Conservation (phyloP, 2,329 filamentous ascomycete genomes). For the Diaporthe ilicicola region DNA sequence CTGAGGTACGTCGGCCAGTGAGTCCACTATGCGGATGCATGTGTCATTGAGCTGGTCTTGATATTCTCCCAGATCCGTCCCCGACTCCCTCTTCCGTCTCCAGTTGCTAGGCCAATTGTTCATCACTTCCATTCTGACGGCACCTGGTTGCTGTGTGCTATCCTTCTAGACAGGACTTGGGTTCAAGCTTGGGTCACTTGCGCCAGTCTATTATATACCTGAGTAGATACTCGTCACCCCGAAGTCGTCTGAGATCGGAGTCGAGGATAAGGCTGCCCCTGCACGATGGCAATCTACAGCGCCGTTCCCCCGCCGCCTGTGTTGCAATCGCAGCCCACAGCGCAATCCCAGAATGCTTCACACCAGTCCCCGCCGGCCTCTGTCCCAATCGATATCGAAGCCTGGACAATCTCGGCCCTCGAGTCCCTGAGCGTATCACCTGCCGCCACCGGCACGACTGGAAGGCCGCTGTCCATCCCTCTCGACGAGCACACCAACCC, state of each 20-base stretch:
- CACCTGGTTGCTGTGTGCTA: neutral
- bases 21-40: neutral
- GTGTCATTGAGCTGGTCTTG: constrained; percentile 18
- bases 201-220: neutral
- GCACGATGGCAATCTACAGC: constrained; percentile 45
- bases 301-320: constrained; percentile 43
- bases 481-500: constrained; percentile 66
- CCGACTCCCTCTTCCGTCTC: neutral
- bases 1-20: neutral
- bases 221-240: neutral
- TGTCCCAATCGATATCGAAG: constrained; percentile 66
- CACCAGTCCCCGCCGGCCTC: constrained; percentile 40
- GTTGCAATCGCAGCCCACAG: constrained; percentile 25
- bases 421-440: constrained; percentile 63
- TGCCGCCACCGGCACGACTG: constrained; percentile 62
- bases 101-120: neutral
- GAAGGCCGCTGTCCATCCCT: constrained; percentile 75
- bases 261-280: neutral
- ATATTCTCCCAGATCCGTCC: neutral
- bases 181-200: neutral
- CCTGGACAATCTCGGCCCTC: constrained; percentile 70
- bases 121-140: neutral
- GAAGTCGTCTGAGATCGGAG: neutral
- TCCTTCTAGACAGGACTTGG: neutral
- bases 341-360: constrained; percentile 33